These are phyloP conservation scores for Blastomyces gilchristii DNA, from an alignment of 2,329 filamentous ascomycete species.

Conservation along the genomic window DNA sequence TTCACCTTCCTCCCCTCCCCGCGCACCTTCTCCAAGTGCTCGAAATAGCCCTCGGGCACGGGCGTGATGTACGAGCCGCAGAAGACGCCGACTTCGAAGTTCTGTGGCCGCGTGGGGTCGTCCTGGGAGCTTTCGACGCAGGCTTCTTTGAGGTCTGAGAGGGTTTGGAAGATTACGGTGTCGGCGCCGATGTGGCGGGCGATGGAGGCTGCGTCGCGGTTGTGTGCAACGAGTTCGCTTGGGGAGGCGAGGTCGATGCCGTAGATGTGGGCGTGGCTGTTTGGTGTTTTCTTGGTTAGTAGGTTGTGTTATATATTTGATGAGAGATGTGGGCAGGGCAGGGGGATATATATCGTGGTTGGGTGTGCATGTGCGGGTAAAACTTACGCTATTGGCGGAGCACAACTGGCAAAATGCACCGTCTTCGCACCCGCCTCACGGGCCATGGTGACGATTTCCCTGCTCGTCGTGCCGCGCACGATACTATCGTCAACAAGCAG, in stretches of 20 bases:
- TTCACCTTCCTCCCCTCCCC: conserved; percentile 61
- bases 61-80: conserved; percentile 76
- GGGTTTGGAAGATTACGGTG: conserved; percentile 63
- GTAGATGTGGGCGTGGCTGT: conserved; percentile 70
- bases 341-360: too few relatives aligned
- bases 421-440: conserved; percentile 71
- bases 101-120: conserved; percentile 43
- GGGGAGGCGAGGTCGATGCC: conserved; percentile 66
- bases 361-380: too few relatives aligned
- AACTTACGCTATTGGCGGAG: conserved; percentile 60
- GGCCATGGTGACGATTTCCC: conserved; percentile 74
- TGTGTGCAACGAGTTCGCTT: conserved; percentile 60
- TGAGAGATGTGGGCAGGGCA: too few relatives aligned
- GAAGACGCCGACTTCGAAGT: conserved; percentile 89
- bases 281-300: too few relatives aligned
- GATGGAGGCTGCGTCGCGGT: conserved; percentile 51
- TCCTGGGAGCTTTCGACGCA: conserved; percentile 60
- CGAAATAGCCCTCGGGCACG: conserved; percentile 70
- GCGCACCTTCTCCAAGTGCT: conserved; percentile 61
- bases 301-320: too few relatives aligned
- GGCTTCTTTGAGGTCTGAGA: conserved; percentile 68
- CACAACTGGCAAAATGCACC: conserved; percentile 73
- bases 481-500: conserved; percentile 83
- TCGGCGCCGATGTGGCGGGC: conserved; percentile 62
- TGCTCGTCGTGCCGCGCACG: conserved; percentile 72